Evolutionary conservation across 805 yeast species (phyloP).

Genomic region (Hanseniaspora lindneri): DNA sequence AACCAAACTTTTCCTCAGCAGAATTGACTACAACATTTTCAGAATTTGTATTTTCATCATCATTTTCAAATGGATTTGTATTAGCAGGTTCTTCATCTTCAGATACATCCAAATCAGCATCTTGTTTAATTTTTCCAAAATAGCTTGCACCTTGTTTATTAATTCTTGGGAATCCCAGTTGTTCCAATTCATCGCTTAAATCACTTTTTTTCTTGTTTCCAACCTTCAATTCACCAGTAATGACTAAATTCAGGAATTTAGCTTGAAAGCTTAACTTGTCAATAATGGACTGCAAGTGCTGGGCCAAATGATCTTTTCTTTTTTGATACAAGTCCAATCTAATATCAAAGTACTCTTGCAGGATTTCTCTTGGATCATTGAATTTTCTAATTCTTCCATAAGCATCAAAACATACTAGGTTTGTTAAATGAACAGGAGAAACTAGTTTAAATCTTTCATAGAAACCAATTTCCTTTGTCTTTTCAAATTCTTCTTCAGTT

Average conservation of each 20-base stretch:
- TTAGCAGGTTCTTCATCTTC: conserved; percentile 34
- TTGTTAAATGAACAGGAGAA: conserved; percentile 55
- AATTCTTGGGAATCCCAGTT: conserved; percentile 61
- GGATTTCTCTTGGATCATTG: conserved; percentile 60
- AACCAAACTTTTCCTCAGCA: conserved; percentile 43
- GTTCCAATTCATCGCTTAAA: conserved; percentile 51
- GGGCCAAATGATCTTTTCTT: conserved; percentile 70
- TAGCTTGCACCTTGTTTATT: conserved; percentile 58
- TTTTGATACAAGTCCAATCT: conserved; percentile 83
- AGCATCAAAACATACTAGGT: conserved; percentile 94
- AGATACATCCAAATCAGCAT: conserved; percentile 32
- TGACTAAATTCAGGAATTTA: conserved; percentile 78
- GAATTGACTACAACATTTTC: conserved; percentile 28
- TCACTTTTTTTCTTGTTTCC: conserved; percentile 61
- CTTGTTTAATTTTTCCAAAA: conserved; percentile 28
- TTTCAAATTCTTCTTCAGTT: conserved; percentile 69
- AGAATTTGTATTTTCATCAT: conserved; percentile 20
- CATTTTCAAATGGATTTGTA: conserved; percentile 19
- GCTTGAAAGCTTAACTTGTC: conserved; percentile 74
- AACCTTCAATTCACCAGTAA: conserved; percentile 57
- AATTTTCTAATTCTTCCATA: conserved; percentile 77
- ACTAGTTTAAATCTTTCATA: conserved; percentile 73
- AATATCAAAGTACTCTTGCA: conserved; percentile 73
- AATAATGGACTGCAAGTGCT: conserved; percentile 58
- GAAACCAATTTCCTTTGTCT: conserved; percentile 61